These are phyloP conservation scores for Artomyces pyxidatus DNA, from an alignment of 768 basidiomycete species.

Conservation along the genomic window DNA sequence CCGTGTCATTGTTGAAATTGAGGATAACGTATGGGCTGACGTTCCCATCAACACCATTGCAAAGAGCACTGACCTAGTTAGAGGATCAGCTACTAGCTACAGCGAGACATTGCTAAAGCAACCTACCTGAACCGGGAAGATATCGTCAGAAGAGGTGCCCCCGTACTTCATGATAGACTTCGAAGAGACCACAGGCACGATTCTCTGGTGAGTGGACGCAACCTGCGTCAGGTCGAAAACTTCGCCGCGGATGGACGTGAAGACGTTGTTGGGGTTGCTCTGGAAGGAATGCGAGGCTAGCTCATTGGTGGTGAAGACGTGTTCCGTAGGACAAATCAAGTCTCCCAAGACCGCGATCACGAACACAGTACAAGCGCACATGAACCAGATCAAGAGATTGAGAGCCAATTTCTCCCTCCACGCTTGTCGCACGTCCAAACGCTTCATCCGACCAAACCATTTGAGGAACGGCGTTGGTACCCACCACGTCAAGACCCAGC, in stretches of 20 bases:
- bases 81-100: slow-evolving; percentile 6
- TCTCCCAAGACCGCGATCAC: slow-evolving; percentile 84
- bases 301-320: slow-evolving; percentile 79
- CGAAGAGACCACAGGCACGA: slow-evolving; percentile 63
- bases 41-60: slow-evolving; percentile 73
- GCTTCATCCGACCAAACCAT: slow-evolving; percentile 86
- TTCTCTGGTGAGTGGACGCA: slow-evolving; percentile 55
- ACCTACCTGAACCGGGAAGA: slow-evolving; percentile 90
- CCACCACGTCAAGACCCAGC: slow-evolving; percentile 91
- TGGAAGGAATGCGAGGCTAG: slow-evolving; percentile 60
- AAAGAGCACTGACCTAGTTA: slow-evolving; percentile 78
- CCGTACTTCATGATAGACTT: slow-evolving; percentile 81
- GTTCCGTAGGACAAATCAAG: slow-evolving; percentile 91
- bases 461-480: slow-evolving; percentile 63
- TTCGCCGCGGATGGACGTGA: slow-evolving; percentile 83
- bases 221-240: slow-evolving; percentile 80
- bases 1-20: slow-evolving; percentile 68
- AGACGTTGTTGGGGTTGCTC: slow-evolving; percentile 65
- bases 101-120: neutral
- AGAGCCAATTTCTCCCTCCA: slow-evolving; percentile 97
- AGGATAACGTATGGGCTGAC: slow-evolving; percentile 75
- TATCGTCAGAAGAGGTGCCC: slow-evolving; percentile 57
- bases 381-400: slow-evolving; percentile 93
- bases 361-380: slow-evolving; percentile 83
- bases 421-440: slow-evolving; percentile 86